Percentiles rank a stretch among this genome's conserved stretches.
Conservation (phyloP, 345 rosid species). For the Murraya koenigii region DNA sequence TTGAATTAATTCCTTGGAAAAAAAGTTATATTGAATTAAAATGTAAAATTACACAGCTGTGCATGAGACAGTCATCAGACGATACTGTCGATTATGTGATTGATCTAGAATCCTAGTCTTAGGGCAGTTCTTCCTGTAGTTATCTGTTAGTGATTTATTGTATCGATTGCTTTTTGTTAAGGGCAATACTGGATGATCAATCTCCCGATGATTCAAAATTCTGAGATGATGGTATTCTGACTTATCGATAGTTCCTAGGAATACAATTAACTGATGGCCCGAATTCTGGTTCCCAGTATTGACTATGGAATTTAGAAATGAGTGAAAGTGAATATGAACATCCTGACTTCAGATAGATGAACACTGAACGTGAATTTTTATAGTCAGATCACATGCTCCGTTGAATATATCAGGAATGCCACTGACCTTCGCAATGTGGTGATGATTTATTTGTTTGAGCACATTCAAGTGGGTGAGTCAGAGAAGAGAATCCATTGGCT, state of each 20-base stretch:
- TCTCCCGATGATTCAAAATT: neutral
- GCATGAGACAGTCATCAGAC: neutral
- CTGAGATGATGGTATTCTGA: neutral
- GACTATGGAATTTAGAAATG: neutral
- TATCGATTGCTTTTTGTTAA: neutral
- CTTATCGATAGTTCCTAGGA: neutral
- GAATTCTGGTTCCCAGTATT: neutral
- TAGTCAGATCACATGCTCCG: neutral
- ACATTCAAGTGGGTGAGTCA: neutral
- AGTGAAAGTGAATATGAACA: neutral
- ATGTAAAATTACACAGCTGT: neutral
- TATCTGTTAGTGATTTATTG: neutral
- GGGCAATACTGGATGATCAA: neutral
- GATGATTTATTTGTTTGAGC: neutral
- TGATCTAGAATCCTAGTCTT: neutral
- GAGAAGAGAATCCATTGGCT: neutral
- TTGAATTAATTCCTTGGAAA: neutral
- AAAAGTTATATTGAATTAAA: neutral
- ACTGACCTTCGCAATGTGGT: neutral
- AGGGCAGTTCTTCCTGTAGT: neutral
- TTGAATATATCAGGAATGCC: neutral
- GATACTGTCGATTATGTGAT: neutral
- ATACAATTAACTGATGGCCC: neutral
- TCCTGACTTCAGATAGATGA: neutral
- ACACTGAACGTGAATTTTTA: neutral